Evolutionary conservation across 495 filamentous ascomycete genomes (phyloP).

Genomic region (Trypethelium eluteriae): DNA sequence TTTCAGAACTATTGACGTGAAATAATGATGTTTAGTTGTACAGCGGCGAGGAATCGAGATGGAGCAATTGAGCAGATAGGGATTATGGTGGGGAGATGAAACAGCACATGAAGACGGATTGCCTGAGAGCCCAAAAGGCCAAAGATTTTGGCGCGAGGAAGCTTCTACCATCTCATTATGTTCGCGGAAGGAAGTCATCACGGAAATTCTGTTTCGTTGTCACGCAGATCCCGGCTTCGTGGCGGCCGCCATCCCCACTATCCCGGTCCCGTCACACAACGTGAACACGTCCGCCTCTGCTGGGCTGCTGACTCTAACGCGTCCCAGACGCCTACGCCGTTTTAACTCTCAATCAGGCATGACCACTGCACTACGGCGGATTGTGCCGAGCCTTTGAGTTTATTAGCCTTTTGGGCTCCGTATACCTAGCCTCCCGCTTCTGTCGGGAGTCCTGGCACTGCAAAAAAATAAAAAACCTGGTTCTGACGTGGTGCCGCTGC

Average conservation of each 20-base stretch:
- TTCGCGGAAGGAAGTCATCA: not conserved
- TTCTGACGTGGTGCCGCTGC: not conserved
- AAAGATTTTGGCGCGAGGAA: not conserved
- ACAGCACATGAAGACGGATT: not conserved
- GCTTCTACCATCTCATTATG: not conserved
- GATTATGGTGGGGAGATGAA: not conserved
- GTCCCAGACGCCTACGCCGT: too few species aligned
- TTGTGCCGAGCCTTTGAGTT: too few species aligned
- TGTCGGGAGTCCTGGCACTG: too few species aligned
- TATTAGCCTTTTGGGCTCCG: too few species aligned
- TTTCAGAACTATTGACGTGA: not conserved
- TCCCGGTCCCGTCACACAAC: not conserved
- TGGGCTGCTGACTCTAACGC: too few species aligned
- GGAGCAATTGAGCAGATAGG: conserved; percentile 3
- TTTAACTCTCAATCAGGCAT: too few species aligned
- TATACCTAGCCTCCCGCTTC: too few species aligned
- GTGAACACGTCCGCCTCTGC: not conserved
- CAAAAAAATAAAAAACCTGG: too few species aligned
- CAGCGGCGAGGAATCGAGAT: not conserved
- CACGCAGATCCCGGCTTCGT: not conserved
- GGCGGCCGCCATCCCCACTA: not conserved
- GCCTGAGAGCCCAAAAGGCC: not conserved
- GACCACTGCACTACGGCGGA: too few species aligned
- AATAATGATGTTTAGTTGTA: not conserved
- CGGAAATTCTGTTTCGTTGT: not conserved